These are phyloP conservation scores for Leptographium lundbergii DNA, from an alignment of 2,329 filamentous ascomycete species.

Conservation along the genomic window DNA sequence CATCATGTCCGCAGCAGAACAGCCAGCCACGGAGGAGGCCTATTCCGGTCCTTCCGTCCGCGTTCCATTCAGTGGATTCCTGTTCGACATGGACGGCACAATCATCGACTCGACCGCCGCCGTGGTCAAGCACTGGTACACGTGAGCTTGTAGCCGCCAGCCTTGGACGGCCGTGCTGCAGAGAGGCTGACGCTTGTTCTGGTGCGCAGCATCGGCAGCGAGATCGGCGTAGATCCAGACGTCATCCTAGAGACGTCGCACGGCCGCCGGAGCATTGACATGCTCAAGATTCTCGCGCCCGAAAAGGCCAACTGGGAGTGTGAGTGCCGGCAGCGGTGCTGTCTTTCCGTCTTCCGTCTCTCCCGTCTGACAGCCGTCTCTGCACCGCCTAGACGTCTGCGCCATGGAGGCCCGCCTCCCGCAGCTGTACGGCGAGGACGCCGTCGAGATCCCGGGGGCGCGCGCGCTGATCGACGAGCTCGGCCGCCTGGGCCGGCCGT, in stretches of 20 bases:
- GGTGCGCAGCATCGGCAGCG: slow-evolving; percentile 52
- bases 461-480: slow-evolving; percentile 56
- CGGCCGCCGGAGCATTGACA: slow-evolving; percentile 79
- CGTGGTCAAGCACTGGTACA: slow-evolving; percentile 66
- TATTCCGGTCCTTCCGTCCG: slow-evolving; percentile 28
- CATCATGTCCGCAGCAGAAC: neutral
- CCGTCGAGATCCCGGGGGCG: slow-evolving; percentile 75
- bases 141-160: slow-evolving; percentile 29
- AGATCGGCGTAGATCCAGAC: slow-evolving; percentile 74
- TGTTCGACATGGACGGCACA: slow-evolving; percentile 72
- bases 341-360: neutral
- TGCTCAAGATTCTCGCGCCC: slow-evolving; percentile 64
- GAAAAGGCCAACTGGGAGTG: slow-evolving; percentile 89
- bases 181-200: neutral
- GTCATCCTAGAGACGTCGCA: slow-evolving; percentile 85
- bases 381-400: slow-evolving; percentile 57
- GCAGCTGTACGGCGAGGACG: slow-evolving; percentile 61
- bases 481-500: slow-evolving; percentile 47
- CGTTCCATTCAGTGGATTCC: slow-evolving; percentile 40
- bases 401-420: slow-evolving; percentile 70
- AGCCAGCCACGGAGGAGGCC: slow-evolving; percentile 11
- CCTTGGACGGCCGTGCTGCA: neutral
- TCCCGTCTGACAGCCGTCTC: neutral
- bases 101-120: slow-evolving; percentile 72
- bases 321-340: slow-evolving; percentile 33